Evolutionary conservation across 176 grass and related monocot species (phyloP), one percentile per base, ranked within the genome.

Genomic region (Stipa capillata): DNA sequence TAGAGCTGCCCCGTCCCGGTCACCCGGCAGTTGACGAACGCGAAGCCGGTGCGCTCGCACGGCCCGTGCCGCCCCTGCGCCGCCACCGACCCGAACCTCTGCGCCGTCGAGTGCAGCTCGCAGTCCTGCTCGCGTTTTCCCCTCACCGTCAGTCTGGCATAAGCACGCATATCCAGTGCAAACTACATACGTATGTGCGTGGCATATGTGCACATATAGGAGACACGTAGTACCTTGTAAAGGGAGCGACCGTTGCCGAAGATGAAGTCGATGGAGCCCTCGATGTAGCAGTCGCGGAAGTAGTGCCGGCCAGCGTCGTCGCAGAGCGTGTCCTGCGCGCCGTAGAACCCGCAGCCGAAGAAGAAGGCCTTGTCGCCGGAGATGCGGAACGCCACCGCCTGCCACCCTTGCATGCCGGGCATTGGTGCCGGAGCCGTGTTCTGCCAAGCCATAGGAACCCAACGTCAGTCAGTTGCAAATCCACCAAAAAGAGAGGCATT

Each of bases 201-300:
- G 28, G 5, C 15, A 65, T 0, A 2, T n/a, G 18, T 45, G 55
- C 7, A 32, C 12, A 32, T 29, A 27, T 28, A n/a, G 60, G 13
- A 20, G 27, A 8, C 32, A n/a, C 1, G 9, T 21, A 28, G 8
- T 42, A 91, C 92, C 92, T 92, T 97, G 88, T 94, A 98, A 25
- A 98, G 91, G 77, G 96, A 94, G 65, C 96, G 91, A 11, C 90
- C 96, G 57, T 98, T 94, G 74, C 96, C 96, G 82, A 98, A 98
- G 78, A 98, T 85, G 90, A 93, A 98, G 88, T 98, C 96, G 83
- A 98, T 95, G 77, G 96, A 95, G 52, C 96, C 96, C 86, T 94
- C 47, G 66, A 98, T 86, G 83, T 89, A 91, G 87, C 96, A 93
- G 77, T 93, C 92, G 78, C 91, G 91, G 92, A 95, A 95, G 92